Base-by-base conservation (phyloP, 2,329 filamentous ascomycete genomes). In the Sporothrix euskadiensis region DNA sequence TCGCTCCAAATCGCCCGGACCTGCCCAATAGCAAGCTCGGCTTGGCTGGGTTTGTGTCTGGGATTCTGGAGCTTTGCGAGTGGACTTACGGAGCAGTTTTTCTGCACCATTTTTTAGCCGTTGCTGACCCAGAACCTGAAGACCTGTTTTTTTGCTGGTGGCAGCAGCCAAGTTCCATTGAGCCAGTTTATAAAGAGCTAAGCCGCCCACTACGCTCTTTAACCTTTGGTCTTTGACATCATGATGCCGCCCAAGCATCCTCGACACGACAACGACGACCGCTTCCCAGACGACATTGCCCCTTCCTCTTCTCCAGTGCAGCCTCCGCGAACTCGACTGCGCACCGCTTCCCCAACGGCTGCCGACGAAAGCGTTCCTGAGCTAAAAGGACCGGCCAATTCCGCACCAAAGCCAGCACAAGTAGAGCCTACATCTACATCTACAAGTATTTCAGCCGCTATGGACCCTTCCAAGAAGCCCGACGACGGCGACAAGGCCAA, bases 401-500 rank as follows among this genome's bases (percentile, higher is more conserved):
- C 7, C 2, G 1, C 26, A 19, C 12, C n/a, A 49, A 30, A 47
- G 22, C 22, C 41, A 66, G 4, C 44, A 52, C 44, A 49, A 49
- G 44, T 49, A 16, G 44, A 49, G 2, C 19, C 44, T 49, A 52
- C 26, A 16, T 10, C 56, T 10, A 3, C 39, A 30, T 35, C 56
- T 14, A 10, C 69, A n/a, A 16, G 26, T 26, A 19, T 44, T 9
- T 8, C 44, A 10, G 19, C 70, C n/a, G 61, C 47, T 16, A 47
- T 57, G 61, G 61, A 73, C 35, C 47, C 73, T 19, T 69, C 73
- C 52, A 56, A 66, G 54, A 74, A 72, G 71, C 57, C 57, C 47
- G 57, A 68, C 68, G 71, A 57, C 68, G 75, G 59, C 32, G 16
- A 30, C 73, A 77, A 77, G 74, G 54, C 75, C 39, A 75, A 75